Base-by-base conservation (phyloP, 768 basidiomycete genomes). In the Leccinellum rugosiceps region DNA sequence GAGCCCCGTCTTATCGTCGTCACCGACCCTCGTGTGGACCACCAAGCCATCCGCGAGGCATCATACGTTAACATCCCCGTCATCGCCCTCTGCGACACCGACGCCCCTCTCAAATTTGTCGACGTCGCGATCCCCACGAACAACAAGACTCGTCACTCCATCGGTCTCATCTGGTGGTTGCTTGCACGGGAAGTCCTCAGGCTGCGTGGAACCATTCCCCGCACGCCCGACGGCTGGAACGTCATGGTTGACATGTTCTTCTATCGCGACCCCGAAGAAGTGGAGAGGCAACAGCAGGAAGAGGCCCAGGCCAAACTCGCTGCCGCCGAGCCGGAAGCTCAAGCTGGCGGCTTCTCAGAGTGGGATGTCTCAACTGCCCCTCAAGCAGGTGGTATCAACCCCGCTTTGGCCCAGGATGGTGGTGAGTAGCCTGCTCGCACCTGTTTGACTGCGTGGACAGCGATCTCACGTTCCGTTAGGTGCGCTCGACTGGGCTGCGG, bases 41-140 rank as follows among this genome's bases (percentile, higher is more conserved):
- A 98, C 83, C 97, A 99, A 79, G 97, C 97, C 64, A 99, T 99
- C 78, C 93, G 97, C 66, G 97, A 99, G 80, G 95, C 97, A 47
- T 96, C 96, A 56, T 99, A 98, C 74, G 97, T 98, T 76, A 99
- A 99, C 88, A 98, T 99, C 77, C 97, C 97, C 68, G 97, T 99
- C 70, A 97, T 99, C 68, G 97, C 96, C 58, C 88, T 99, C 69
- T 94, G 92, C 80, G 97, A 99, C 79, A 97, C 95, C 67, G 97
- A 99, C 76, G 94, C 97, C 48, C 93, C 94, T 57, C 85, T 98
- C 70, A 87, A 93, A 77, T 98, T 94, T 75, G 95, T 99, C 74
- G 97, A 99, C 75, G 87, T 98, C 68, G 95, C 92, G 55, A 97
- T 99, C 78, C 97, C 97, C 62, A 93, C 93, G 60, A 99, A 98